These are phyloP conservation scores for Naganishia vishniacii DNA, from an alignment of 768 basidiomycete genomes.

Conservation along the genomic window DNA sequence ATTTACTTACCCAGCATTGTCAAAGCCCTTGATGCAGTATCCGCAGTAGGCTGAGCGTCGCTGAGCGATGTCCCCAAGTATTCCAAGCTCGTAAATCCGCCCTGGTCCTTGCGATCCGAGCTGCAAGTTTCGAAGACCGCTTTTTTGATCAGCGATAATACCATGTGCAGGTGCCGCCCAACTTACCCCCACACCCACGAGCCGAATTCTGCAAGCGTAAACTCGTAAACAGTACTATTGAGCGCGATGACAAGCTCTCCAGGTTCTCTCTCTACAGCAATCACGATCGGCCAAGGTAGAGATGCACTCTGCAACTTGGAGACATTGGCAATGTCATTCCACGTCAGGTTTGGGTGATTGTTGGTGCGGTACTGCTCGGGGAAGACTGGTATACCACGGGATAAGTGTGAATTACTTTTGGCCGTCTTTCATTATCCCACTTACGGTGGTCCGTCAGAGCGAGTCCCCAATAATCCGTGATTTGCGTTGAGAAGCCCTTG, in stretches of 20 bases:
- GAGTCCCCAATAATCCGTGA: constrained; percentile 47
- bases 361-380: constrained; percentile 40
- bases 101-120: constrained; percentile 52
- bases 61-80: constrained; percentile 61
- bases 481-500: constrained; percentile 42
- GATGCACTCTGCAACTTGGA: constrained; percentile 32
- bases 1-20: constrained; percentile 53
- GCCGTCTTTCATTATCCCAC: neutral
- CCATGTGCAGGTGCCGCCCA: neutral
- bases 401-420: constrained; percentile 16
- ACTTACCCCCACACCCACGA: constrained; percentile 36
- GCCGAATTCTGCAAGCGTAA: constrained; percentile 46
- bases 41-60: constrained; percentile 57
- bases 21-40: constrained; percentile 67
- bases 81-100: constrained; percentile 58
- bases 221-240: constrained; percentile 48
- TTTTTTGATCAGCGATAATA: neutral
- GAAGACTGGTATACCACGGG: constrained; percentile 32
- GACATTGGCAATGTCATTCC: constrained; percentile 33
- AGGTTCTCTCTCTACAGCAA: constrained; percentile 46
- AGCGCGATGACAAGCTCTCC: constrained; percentile 41
- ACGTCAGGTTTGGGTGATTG: constrained; percentile 43
- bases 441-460: constrained; percentile 41
- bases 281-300: constrained; percentile 47
- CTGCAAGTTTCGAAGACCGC: constrained; percentile 33